A percentile compares a stretch with the other conserved stretches of the same genome.
Evolutionary conservation across 257 asterid genomes (phyloP).

Genomic region (Gentiana dahurica): DNA sequence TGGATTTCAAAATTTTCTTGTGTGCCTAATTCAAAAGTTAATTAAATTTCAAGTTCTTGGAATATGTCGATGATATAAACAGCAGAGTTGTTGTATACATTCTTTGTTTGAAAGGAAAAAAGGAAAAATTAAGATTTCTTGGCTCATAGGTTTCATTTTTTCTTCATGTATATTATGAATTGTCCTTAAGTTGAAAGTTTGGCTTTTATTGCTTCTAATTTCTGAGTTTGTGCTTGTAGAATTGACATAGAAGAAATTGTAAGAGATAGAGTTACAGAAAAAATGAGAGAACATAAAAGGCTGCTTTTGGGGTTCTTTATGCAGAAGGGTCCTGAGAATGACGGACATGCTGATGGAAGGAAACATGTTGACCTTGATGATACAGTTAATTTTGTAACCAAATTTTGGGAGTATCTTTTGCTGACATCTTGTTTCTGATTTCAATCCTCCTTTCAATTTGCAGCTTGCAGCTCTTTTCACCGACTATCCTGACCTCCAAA

Average conservation of each 20-base stretch:
- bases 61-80: slow-evolving; percentile 69
- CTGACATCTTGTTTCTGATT: slow-evolving; percentile 6
- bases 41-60: slow-evolving; percentile 10
- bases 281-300: slow-evolving; percentile 70
- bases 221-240: slow-evolving; percentile 28
- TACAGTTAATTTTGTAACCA: slow-evolving; percentile 70
- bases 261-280: slow-evolving; percentile 63
- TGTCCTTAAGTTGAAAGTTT: slow-evolving; percentile 6
- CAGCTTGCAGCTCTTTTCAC: slow-evolving; percentile 82
- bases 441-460: slow-evolving; percentile 7
- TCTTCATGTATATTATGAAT: slow-evolving; percentile 7
- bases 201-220: slow-evolving; percentile 2
- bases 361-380: slow-evolving; percentile 66
- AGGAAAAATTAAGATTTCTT: slow-evolving; percentile 43
- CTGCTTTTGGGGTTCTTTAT: slow-evolving; percentile 88
- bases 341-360: slow-evolving; percentile 36
- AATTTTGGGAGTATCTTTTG: slow-evolving; percentile 24
- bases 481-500: slow-evolving; percentile 81
- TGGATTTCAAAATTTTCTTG: no score
- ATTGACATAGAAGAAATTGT: slow-evolving; percentile 49
- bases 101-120: no score
- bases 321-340: slow-evolving; percentile 68
- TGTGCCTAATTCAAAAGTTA: no score
- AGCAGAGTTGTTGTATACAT: slow-evolving; percentile 13
- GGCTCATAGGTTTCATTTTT: slow-evolving; percentile 55